Evolutionary conservation across 176 grass and related monocot species (phyloP).

Genomic region (Oryza glumipatula): DNA sequence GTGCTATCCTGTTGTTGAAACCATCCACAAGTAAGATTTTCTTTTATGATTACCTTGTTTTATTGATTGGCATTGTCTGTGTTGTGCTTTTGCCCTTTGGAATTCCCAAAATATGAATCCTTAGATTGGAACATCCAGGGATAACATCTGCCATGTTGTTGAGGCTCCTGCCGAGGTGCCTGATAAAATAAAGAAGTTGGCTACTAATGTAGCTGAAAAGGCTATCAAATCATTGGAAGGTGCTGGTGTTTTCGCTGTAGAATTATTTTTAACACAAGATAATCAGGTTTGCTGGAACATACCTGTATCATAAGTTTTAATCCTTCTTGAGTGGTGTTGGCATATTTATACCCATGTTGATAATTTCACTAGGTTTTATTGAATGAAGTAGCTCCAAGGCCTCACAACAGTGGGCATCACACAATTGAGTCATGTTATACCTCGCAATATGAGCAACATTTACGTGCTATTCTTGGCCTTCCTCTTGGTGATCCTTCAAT

Average conservation of each 20-base stretch:
- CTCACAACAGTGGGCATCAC: constrained; percentile 97
- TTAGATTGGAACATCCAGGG: constrained; percentile 57
- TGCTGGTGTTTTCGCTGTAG: constrained; percentile 89
- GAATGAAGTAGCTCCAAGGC: constrained; percentile 94
- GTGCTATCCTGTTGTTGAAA: constrained; percentile 97
- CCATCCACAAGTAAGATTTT: constrained; percentile 83
- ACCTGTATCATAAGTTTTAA: background rate
- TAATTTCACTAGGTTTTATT: constrained; percentile 65
- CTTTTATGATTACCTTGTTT: background rate
- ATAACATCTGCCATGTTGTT: constrained; percentile 94
- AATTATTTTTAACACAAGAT: constrained; percentile 94
- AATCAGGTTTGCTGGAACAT: constrained; percentile 60
- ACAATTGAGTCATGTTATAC: constrained; percentile 95
- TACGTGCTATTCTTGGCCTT: constrained; percentile 90
- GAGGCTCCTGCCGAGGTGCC: constrained; percentile 78
- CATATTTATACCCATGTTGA: constrained; percentile 18
- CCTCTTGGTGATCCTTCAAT: constrained; percentile 90
- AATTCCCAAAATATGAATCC: background rate
- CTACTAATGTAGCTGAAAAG: constrained; percentile 71
- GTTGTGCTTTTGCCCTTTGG: background rate
- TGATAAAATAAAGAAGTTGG: constrained; percentile 70
- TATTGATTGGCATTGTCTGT: background rate
- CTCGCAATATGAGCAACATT: constrained; percentile 96
- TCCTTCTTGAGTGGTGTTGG: background rate
- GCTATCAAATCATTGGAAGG: constrained; percentile 80